A percentile compares a stretch with the other conserved stretches of the same genome.
Evolutionary conservation across 139 green algal species (phyloP).

Genomic region (Picochlorum sp.): DNA sequence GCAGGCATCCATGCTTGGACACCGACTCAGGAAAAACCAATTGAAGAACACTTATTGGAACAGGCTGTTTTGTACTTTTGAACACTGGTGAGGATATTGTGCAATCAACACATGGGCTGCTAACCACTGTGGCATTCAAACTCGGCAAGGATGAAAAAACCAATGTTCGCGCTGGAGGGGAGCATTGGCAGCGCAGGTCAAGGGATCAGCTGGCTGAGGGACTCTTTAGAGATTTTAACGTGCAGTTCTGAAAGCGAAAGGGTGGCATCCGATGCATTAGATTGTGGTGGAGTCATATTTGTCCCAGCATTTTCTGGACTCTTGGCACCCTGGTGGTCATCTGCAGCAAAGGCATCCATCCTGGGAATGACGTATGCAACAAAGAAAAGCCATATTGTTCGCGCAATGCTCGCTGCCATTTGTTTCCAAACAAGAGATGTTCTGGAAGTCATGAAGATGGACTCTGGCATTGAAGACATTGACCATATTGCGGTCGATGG

Average conservation of each 20-base stretch:
- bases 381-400: constrained; percentile 57
- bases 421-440: constrained; percentile 88
- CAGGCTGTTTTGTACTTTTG: constrained; percentile 92
- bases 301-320: constrained; percentile 95
- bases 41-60: constrained; percentile 99
- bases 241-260: constrained; percentile 38
- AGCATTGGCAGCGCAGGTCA: constrained; percentile 74
- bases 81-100: constrained; percentile 75
- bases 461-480: constrained; percentile 22
- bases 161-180: constrained; percentile 84
- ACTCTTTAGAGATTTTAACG: constrained; percentile 74
- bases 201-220: constrained; percentile 73
- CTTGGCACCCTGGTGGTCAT: constrained; percentile 84
- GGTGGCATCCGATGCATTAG: constrained; percentile 38
- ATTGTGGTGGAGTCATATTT: constrained; percentile 85
- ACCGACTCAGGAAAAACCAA: constrained; percentile 67
- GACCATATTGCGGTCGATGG: constrained; percentile 78
- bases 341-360: constrained; percentile 74
- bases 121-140: constrained; percentile 84
- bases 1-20: constrained; percentile 84
- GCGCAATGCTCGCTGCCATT: constrained; percentile 91
- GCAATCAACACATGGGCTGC: constrained; percentile 73
- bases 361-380: constrained; percentile 70
- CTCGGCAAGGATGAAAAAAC: constrained; percentile 50
- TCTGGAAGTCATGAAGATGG: constrained; percentile 72